Evolutionary conservation across 371 early-diverging fungal genomes (phyloP).

Genomic region (Lichtheimia ramosa): DNA sequence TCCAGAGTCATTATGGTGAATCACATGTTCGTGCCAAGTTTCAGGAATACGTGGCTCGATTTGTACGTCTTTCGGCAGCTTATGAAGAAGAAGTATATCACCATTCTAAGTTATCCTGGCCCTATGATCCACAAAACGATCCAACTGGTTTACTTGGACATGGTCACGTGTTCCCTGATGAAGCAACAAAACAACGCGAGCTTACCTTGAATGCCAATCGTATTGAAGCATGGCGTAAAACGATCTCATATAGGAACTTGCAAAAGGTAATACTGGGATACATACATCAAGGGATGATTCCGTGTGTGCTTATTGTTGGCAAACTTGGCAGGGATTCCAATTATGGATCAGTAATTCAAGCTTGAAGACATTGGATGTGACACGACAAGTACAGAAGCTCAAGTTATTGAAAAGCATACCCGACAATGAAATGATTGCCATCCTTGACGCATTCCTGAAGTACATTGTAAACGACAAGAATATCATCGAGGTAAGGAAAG

Average conservation of each 20-base stretch:
- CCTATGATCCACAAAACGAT: slow-evolving; percentile 32
- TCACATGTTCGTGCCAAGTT: slow-evolving; percentile 84
- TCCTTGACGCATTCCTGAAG: slow-evolving; percentile 66
- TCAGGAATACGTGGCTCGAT: slow-evolving; percentile 83
- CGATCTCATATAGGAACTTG: slow-evolving; percentile 69
- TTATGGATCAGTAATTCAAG: slow-evolving; percentile 52
- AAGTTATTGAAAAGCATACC: slow-evolving; percentile 57
- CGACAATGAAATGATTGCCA: slow-evolving; percentile 62
- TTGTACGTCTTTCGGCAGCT: slow-evolving; percentile 76
- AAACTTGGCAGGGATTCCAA: slow-evolving; percentile 52
- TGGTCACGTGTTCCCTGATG: slow-evolving; percentile 75
- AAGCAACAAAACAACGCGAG: slow-evolving; percentile 61
- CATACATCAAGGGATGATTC: background rate
- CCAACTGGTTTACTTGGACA: slow-evolving; percentile 56
- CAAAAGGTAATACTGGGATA: slow-evolving; percentile 41
- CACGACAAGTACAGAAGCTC: slow-evolving; percentile 67
- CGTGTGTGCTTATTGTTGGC: background rate
- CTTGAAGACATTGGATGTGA: slow-evolving; percentile 69
- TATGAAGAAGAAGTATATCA: slow-evolving; percentile 77
- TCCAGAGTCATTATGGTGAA: slow-evolving; percentile 86
- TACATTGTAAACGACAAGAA: slow-evolving; percentile 70
- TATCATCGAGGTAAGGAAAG: slow-evolving; percentile 71
- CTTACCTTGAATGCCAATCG: slow-evolving; percentile 67
- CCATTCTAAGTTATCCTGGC: slow-evolving; percentile 59
- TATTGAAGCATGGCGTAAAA: slow-evolving; percentile 86